phyloP scores from a whole-genome alignment of 495 filamentous ascomycete species.

The Podospora anserina region DNA sequence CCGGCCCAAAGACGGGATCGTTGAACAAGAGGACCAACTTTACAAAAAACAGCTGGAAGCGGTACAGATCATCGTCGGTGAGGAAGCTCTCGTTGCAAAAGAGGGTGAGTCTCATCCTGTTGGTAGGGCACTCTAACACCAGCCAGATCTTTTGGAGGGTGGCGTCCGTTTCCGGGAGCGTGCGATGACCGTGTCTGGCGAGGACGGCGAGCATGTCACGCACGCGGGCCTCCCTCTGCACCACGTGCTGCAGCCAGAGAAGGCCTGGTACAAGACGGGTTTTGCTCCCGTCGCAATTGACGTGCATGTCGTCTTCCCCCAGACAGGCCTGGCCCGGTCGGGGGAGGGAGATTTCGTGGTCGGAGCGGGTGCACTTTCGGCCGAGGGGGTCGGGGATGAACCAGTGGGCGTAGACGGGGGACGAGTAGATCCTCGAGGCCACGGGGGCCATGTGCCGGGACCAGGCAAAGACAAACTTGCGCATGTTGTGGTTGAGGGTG shows the following conservation, averaged over 20 bases:
- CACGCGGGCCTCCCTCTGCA: slow-evolving; percentile 29
- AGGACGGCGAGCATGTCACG: slow-evolving; percentile 56
- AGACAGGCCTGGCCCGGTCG: slow-evolving; percentile 11
- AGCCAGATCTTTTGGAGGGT: slow-evolving; percentile 64
- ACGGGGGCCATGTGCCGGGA: slow-evolving; percentile 39
- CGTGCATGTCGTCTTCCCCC: background rate
- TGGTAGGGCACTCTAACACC: slow-evolving; percentile 58
- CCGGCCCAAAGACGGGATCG: slow-evolving; percentile 45
- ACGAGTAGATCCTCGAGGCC: slow-evolving; percentile 49
- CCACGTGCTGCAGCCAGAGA: slow-evolving; percentile 31
- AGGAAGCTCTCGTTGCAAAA: slow-evolving; percentile 49
- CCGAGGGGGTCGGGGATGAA: slow-evolving; percentile 47
- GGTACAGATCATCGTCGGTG: slow-evolving; percentile 52
- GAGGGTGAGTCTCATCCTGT: slow-evolving; percentile 44
- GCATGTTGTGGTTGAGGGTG: slow-evolving; percentile 46
- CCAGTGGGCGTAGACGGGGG: slow-evolving; percentile 44
- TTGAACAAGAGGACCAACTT: slow-evolving; percentile 61
- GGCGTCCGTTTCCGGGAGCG: slow-evolving; percentile 42
- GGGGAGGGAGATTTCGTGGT: slow-evolving; percentile 19
- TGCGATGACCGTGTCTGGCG: slow-evolving; percentile 46
- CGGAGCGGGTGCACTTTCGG: slow-evolving; percentile 24
- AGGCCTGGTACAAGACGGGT: slow-evolving; percentile 30
- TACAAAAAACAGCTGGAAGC: slow-evolving; percentile 54
- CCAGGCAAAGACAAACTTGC: slow-evolving; percentile 34
- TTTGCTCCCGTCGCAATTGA: slow-evolving; percentile 10